Percentiles rank a stretch among this genome's conserved stretches.
phyloP scores from a whole-genome alignment of 1,139 yeast species.

The Debaryomyces fabryi region DNA sequence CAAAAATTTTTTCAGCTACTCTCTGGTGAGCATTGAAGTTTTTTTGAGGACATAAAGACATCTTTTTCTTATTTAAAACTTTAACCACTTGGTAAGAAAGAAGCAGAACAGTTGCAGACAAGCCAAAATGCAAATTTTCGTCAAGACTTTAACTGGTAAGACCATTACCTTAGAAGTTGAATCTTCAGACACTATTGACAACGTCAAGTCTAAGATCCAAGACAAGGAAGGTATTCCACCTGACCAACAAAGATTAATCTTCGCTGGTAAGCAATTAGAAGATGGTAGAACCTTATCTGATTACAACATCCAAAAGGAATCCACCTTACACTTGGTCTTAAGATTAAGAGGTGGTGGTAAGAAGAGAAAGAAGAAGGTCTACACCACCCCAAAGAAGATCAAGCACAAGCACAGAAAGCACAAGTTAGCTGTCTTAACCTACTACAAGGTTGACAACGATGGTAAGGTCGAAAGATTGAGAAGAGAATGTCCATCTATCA shows the following conservation, averaged over 20 bases:
- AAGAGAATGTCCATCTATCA: constrained; percentile 93
- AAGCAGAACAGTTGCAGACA: constrained; percentile 51
- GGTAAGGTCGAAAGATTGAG: constrained; percentile 99
- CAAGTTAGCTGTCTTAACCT: constrained; percentile 98
- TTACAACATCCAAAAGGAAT: constrained; percentile 99
- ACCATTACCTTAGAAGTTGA: constrained; percentile 99
- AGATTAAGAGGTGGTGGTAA: constrained; percentile 99
- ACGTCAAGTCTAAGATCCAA: constrained; percentile 98
- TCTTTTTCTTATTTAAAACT: constrained; percentile 4
- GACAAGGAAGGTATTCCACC: constrained; percentile 99
- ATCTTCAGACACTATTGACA: constrained; percentile 98
- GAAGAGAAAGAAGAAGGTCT: constrained; percentile 99
- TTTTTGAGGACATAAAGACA: not conserved
- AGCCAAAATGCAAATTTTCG: constrained; percentile 94
- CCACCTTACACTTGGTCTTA: constrained; percentile 94
- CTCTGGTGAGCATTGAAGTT: not conserved
- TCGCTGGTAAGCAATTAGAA: constrained; percentile 99
- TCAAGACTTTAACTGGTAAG: constrained; percentile 98
- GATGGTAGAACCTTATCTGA: constrained; percentile 98
- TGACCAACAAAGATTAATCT: constrained; percentile 98
- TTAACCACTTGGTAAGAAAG: constrained; percentile 48
- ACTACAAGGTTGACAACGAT: constrained; percentile 98
- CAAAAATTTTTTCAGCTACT: not conserved
- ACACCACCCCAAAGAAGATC: constrained; percentile 99
- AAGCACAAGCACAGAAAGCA: constrained; percentile 99